Evolutionary conservation across 1,284 basidiomycete species (phyloP).

Genomic region (Thecaphora thlaspeos): DNA sequence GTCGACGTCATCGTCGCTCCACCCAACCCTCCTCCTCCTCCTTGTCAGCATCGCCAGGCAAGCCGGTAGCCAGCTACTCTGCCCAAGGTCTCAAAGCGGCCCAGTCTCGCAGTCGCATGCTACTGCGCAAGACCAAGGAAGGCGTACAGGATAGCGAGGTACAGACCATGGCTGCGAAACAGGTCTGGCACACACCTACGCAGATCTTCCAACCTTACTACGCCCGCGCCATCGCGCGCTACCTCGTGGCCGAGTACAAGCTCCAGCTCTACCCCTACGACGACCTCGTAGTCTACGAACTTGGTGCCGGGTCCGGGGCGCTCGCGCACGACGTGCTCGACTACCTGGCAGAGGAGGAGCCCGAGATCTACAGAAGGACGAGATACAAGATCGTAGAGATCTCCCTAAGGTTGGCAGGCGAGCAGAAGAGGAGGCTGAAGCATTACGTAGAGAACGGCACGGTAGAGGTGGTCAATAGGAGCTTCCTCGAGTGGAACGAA

Average conservation of each 20-base stretch:
- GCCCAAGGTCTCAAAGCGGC: conserved; percentile 40
- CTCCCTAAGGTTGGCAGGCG: conserved; percentile 71
- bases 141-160: conserved; percentile 49
- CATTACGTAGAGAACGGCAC: conserved; percentile 58
- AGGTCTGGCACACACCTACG: conserved; percentile 98
- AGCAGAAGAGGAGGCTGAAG: conserved; percentile 63
- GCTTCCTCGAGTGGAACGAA: conserved; percentile 81
- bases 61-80: conserved; percentile 13
- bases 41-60: conserved; percentile 8
- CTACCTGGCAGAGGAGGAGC: conserved; percentile 74
- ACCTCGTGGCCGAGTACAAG: conserved; percentile 85
- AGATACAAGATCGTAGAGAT: conserved; percentile 93
- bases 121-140: conserved; percentile 21
- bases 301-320: conserved; percentile 95
- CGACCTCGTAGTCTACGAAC: conserved; percentile 91
- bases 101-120: conserved; percentile 43
- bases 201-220: conserved; percentile 99
- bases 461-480: conserved; percentile 74
- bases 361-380: conserved; percentile 87
- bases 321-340: conserved; percentile 84
- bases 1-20: not conserved
- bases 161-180: conserved; percentile 65
- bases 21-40: too few species aligned
- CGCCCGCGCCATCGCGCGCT: conserved; percentile 83
- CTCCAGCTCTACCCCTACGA: conserved; percentile 92